Percentiles rank a stretch among this genome's conserved stretches.
Evolutionary conservation across 495 filamentous ascomycete species (phyloP).

Genomic region (Penicillium bialowiezense): DNA sequence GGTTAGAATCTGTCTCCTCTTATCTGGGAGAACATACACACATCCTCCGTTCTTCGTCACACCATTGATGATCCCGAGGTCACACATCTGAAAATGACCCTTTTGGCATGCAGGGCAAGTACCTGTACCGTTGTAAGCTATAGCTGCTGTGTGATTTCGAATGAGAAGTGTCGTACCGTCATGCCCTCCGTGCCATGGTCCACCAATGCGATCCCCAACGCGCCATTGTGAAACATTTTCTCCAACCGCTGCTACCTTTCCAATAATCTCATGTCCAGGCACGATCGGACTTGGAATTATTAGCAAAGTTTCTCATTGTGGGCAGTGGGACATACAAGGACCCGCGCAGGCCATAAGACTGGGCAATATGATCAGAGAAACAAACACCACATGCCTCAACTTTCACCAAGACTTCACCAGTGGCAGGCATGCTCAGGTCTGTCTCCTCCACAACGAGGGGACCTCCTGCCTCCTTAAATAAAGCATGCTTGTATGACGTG

Average conservation of each 20-base stretch:
- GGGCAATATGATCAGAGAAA: conserved; percentile 40
- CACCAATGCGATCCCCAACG: conserved; percentile 50
- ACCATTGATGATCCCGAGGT: conserved; percentile 49
- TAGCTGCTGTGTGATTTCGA: neutral
- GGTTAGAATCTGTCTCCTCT: neutral
- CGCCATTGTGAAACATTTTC: conserved; percentile 40
- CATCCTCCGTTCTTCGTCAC: conserved; percentile 51
- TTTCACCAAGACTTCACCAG: conserved; percentile 49
- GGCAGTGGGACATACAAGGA: conserved; percentile 25
- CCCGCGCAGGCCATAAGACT: conserved; percentile 36
- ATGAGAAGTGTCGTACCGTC: conserved; percentile 19
- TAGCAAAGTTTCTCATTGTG: neutral
- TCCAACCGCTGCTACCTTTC: conserved; percentile 49
- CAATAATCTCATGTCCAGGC: conserved; percentile 55
- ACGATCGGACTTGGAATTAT: conserved; percentile 35
- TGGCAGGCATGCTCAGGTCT: conserved; percentile 37
- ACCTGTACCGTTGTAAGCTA: conserved; percentile 4
- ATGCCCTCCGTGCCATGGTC: conserved; percentile 56
- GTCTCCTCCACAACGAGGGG: conserved; percentile 43
- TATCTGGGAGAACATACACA: conserved; percentile 9
- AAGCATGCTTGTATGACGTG: conserved; percentile 47
- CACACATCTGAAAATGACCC: conserved; percentile 55
- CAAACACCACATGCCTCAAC: conserved; percentile 55
- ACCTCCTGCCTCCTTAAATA: conserved; percentile 34
- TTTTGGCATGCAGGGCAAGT: conserved; percentile 47